phyloP scores from a whole-genome alignment of 768 basidiomycete species.

The Trametes elegans region DNA sequence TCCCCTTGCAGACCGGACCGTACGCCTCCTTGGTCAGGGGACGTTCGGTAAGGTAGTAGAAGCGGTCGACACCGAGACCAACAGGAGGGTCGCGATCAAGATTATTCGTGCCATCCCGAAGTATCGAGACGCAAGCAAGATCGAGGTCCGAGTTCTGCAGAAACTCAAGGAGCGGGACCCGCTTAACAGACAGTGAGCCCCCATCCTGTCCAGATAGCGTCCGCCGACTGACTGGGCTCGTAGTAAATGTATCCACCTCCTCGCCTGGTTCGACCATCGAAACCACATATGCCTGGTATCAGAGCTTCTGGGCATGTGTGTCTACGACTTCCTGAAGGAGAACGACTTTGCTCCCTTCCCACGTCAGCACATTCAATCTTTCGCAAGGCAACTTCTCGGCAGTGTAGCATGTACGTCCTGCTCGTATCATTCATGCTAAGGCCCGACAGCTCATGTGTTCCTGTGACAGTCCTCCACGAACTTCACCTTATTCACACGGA shows the following conservation, averaged over 20 bases:
- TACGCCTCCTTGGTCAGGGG: slow-evolving; percentile 89
- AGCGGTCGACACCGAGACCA: slow-evolving; percentile 75
- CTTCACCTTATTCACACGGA: slow-evolving; percentile 94
- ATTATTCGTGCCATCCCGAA: slow-evolving; percentile 98
- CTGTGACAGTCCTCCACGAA: slow-evolving; percentile 76
- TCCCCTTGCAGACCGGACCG: slow-evolving; percentile 75
- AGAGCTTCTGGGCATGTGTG: slow-evolving; percentile 93
- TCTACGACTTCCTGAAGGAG: slow-evolving; percentile 98
- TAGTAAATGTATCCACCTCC: slow-evolving; percentile 97
- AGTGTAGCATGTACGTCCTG: slow-evolving; percentile 86
- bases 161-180: slow-evolving; percentile 89
- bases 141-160: slow-evolving; percentile 93
- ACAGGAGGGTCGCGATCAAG: slow-evolving; percentile 90
- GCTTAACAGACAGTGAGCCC: slow-evolving; percentile 77
- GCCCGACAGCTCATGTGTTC: slow-evolving; percentile 17
- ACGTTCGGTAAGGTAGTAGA: slow-evolving; percentile 99
- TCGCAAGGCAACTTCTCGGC: slow-evolving; percentile 86
- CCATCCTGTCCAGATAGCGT: slow-evolving; percentile 10
- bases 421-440: slow-evolving; percentile 4
- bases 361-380: slow-evolving; percentile 92
- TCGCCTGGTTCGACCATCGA: slow-evolving; percentile 93
- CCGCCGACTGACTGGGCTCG: slow-evolving; percentile 16
- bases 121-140: slow-evolving; percentile 98
- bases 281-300: slow-evolving; percentile 98
- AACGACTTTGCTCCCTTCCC: slow-evolving; percentile 97